These are phyloP conservation scores for Chenopodium album DNA, from an alignment of 148 eudicot genomes.

Conservation along the genomic window DNA sequence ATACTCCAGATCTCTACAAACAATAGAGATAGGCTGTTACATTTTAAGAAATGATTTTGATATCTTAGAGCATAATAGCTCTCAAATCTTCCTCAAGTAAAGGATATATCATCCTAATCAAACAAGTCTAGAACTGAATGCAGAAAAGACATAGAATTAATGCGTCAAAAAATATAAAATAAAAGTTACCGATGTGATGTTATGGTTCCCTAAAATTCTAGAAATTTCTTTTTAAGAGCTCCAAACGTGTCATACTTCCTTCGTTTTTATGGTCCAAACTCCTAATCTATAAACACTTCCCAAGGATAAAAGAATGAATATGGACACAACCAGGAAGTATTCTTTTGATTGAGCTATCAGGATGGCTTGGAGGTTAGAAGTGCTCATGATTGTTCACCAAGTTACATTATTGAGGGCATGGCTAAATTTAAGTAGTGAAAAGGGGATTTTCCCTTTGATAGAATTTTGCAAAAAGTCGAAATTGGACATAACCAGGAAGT, in stretches of 20 bases:
- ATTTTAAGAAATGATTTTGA: not conserved
- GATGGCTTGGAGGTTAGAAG: too few relatives aligned
- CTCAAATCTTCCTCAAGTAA: not conserved
- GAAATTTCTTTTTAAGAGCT: too few relatives aligned
- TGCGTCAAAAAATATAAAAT: too few relatives aligned
- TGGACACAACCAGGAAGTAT: not conserved
- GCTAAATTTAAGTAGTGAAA: not conserved
- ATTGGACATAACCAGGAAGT: too few relatives aligned
- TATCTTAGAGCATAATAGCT: not conserved
- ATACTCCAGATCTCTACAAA: not conserved
- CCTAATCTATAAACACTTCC: not conserved
- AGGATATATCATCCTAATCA: not conserved
- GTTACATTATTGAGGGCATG: not conserved
- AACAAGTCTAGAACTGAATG: too few relatives aligned
- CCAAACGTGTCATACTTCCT: not conserved
- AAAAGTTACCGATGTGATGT: too few relatives aligned
- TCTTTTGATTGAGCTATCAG: too few relatives aligned
- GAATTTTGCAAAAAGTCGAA: too few relatives aligned
- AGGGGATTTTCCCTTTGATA: too few relatives aligned
- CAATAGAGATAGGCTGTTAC: not conserved
- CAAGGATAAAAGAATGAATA: not conserved
- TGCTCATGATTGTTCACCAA: not conserved
- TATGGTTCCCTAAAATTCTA: too few relatives aligned
- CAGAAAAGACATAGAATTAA: too few relatives aligned
- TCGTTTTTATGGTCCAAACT: not conserved